Conservation (phyloP, 2,329 filamentous ascomycete genomes). For the Didymella keratinophila region DNA sequence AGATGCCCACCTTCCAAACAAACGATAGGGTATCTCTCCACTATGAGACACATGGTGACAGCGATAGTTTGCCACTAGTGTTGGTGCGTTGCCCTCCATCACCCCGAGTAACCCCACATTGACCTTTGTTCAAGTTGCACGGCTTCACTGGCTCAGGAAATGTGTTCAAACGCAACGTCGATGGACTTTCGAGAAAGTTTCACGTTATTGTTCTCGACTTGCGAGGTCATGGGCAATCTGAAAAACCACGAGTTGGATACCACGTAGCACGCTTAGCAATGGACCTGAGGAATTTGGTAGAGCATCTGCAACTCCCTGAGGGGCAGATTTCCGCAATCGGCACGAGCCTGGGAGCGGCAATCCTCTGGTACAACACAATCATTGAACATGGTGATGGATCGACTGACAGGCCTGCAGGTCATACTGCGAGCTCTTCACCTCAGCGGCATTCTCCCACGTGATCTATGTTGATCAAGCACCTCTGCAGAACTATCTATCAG, state of each 20-base stretch:
- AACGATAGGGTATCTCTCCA: too few relatives aligned
- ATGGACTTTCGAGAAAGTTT: constrained; percentile 16
- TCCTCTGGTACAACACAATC: too few relatives aligned
- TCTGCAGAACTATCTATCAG: constrained; percentile 35
- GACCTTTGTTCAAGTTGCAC: constrained; percentile 28
- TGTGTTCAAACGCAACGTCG: constrained; percentile 33
- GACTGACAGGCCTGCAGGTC: too few relatives aligned
- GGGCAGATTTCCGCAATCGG: constrained; percentile 27
- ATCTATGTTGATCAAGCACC: constrained; percentile 43
- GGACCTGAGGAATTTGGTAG: constrained; percentile 37
- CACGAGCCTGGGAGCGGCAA: constrained; percentile 33
- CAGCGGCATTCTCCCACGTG: constrained; percentile 29
- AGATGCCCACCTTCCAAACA: too few relatives aligned
- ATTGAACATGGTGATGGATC: too few relatives aligned
- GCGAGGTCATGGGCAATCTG: constrained; percentile 33
- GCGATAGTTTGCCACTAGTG: constrained; percentile 19
- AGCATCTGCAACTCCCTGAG: constrained; percentile 24
- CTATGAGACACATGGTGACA: too few relatives aligned
- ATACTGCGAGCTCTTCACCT: constrained; percentile 39
- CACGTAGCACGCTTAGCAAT: constrained; percentile 40
- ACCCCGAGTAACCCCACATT: background rate
- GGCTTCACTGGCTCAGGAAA: constrained; percentile 37
- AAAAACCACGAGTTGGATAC: constrained; percentile 37
- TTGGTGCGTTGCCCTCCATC: constrained; percentile 16
- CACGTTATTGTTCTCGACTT: constrained; percentile 32